Base-by-base conservation (phyloP, 169 alveolate species). In the Babesia divergens region DNA sequence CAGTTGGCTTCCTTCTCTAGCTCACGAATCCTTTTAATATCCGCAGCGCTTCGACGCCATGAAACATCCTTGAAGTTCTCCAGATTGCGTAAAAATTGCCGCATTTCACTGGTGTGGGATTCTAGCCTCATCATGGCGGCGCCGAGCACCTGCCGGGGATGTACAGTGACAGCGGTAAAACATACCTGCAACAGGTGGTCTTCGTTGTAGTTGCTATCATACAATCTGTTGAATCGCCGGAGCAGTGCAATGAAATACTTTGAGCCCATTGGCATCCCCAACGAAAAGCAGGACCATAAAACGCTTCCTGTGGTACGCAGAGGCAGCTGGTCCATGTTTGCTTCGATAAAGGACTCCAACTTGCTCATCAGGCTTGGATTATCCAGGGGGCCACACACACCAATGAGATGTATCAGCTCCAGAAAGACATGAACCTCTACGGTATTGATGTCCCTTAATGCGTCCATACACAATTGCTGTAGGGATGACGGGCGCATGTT, bases 11-110 rank as follows among this genome's bases (percentile, higher is more conserved):
- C 20, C 26, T 44, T 67, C 42, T 66, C 54, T 13, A 77, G 50
- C 14, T 32, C 51, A 16, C 49, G 52, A 24, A 77, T 77, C 29
- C 34, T 44, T 31, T 18, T 29, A 1, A 52, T 42, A 18, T 77
- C 70, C 31, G 29, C 82, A 2, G 62, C 42, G 26, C 58, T 44
- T 18, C 81, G 47, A 8, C 74, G 60, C 86, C 86, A 77, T 4
- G 86, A 77, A 18, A 49, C 49, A 69, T 77, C 86, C 53, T 69
- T 77, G 37, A 64, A 77, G 26, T 38, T 49, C 24, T 60, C 54
- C 51, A 68, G 28, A 51, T 43, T 32, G 37, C 64, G 49, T 60
- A 77, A 29, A 51, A 77, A 77, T 14, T 24, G 40, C 50, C 72
- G 60, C 76, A 62, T 50, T 16, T 37, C 70, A 47, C 18, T 37